Conservation (phyloP, 768 basidiomycete species). For the Suillus brevipes region DNA sequence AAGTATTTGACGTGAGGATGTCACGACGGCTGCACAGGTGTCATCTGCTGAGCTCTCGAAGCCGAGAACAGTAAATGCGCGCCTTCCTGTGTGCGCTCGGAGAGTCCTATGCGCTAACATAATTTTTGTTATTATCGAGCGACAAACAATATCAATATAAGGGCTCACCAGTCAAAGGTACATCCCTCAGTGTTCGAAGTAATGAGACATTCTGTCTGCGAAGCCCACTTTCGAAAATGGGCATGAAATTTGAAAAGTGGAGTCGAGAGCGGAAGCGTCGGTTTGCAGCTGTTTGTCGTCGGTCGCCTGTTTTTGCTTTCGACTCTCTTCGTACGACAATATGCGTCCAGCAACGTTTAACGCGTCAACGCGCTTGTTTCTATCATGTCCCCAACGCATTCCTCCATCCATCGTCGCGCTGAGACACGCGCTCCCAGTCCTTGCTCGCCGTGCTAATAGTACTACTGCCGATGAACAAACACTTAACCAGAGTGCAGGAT, state of each 20-base stretch:
- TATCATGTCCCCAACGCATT: not conserved
- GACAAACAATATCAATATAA: not conserved
- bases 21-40: conserved; percentile 86
- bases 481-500: conserved; percentile 23
- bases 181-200: not conserved
- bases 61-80: conserved; percentile 63
- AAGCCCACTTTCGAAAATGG: conserved; percentile 3
- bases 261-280: not conserved
- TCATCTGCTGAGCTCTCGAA: conserved; percentile 94
- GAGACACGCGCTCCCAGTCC: not conserved
- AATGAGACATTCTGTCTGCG: conserved; percentile 1
- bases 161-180: not conserved
- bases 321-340: not conserved
- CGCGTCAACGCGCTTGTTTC: not conserved
- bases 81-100: conserved; percentile 4
- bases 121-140: not conserved
- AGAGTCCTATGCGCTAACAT: not conserved
- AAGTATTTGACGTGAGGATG: conserved; percentile 64
- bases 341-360: not conserved
- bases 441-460: conserved; percentile 16
- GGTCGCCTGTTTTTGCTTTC: not conserved
- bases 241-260: not conserved
- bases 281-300: not conserved
- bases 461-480: conserved; percentile 24
- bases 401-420: not conserved